Conservation (phyloP, 495 filamentous ascomycete species). For the Podospora didyma region DNA sequence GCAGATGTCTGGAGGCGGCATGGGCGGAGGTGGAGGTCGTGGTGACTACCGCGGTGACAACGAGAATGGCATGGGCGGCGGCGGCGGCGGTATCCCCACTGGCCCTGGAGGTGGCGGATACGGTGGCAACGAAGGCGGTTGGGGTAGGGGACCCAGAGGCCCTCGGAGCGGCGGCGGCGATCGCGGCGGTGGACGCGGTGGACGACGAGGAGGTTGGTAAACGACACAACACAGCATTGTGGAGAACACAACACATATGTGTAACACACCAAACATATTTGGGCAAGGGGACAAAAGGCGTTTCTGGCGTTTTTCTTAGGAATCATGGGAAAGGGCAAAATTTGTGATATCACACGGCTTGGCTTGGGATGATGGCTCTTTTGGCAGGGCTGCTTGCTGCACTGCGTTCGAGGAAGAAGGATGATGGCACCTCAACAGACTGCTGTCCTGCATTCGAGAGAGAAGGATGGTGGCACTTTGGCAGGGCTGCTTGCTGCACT, state of each 20-base stretch:
- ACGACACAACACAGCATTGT: not conserved
- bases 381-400: no score
- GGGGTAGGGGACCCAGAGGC: conserved; percentile 43
- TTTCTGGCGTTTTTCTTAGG: not conserved
- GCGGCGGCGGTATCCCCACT: conserved; percentile 28
- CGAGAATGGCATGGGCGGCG: no score
- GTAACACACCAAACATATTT: no score
- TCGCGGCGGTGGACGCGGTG: conserved; percentile 16
- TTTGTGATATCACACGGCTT: no score
- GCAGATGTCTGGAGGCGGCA: conserved; percentile 52
- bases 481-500: no score
- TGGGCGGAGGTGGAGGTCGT: conserved; percentile 36
- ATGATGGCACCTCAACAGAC: no score
- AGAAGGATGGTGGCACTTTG: no score
- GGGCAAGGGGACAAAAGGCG: not conserved
- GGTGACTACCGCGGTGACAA: conserved; percentile 36
- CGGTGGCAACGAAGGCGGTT: conserved; percentile 39
- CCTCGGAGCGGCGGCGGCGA: conserved; percentile 43
- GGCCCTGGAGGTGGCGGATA: conserved; percentile 46
- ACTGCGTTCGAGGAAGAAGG: no score
- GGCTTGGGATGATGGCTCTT: no score
- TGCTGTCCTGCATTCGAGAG: no score
- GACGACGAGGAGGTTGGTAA: conserved; percentile 16
- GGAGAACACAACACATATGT: not conserved
- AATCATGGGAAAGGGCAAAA: not conserved